Evolutionary conservation across 805 yeast species (phyloP).

Genomic region (Starmerella sp.): DNA sequence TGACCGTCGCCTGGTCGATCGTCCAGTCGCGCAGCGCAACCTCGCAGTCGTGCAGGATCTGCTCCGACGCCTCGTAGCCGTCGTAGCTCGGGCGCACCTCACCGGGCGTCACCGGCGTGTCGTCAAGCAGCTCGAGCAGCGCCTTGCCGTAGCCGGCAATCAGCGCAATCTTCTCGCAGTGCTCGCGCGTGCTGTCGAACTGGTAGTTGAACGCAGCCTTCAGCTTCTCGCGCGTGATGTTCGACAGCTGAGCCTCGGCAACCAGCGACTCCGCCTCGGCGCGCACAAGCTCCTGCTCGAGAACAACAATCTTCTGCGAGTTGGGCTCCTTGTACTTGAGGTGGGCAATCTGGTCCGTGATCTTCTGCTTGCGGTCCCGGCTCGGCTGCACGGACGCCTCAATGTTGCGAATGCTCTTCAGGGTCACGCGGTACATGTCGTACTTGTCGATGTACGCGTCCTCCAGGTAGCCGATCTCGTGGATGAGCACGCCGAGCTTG

Average conservation of each 20-base stretch:
- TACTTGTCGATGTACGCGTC: constrained; percentile 97
- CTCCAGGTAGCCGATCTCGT: constrained; percentile 95
- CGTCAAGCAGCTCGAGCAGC: constrained; percentile 86
- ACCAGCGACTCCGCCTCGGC: constrained; percentile 98
- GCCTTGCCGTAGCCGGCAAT: constrained; percentile 99
- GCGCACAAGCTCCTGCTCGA: constrained; percentile 97
- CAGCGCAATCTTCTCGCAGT: constrained; percentile 88
- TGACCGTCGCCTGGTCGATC: constrained; percentile 85
- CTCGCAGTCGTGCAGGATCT: constrained; percentile 94
- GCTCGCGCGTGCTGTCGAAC: constrained; percentile 89
- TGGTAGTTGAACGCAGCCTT: constrained; percentile 96
- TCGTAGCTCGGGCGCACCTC: constrained; percentile 97
- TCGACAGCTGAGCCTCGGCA: constrained; percentile 97
- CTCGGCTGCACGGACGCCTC: constrained; percentile 98
- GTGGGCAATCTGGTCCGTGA: constrained; percentile 94
- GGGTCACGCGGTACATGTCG: constrained; percentile 93
- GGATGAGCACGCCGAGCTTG: constrained; percentile 88
- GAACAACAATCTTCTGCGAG: constrained; percentile 86
- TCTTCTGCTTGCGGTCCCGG: constrained; percentile 94
- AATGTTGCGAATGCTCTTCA: constrained; percentile 88
- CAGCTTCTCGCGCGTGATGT: constrained; percentile 94
- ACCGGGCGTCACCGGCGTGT: constrained; percentile 96
- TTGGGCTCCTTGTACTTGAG: constrained; percentile 97
- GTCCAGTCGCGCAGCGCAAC: constrained; percentile 95
- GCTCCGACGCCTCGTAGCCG: constrained; percentile 96